A percentile compares a stretch with the other conserved stretches of the same genome.
Conservation (phyloP, 805 yeast genomes). For the Ogataea nonfermentans region DNA sequence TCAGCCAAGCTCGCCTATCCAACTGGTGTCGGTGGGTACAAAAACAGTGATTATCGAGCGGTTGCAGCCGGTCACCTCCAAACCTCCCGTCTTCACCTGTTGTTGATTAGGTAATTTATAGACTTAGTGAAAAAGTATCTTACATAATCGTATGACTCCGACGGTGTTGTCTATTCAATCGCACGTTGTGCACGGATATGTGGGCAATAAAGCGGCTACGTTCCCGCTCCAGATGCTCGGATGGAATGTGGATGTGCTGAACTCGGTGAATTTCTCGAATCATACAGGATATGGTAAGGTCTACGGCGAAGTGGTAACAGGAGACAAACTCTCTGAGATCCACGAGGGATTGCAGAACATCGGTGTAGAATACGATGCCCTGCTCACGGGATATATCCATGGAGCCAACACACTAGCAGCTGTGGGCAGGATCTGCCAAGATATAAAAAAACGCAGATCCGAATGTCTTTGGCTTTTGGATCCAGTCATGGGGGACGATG, state of each 20-base stretch:
- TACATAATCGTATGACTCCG: too few species aligned
- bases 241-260: slow-evolving; percentile 67
- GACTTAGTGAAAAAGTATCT: too few species aligned
- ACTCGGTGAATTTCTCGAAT: slow-evolving; percentile 65
- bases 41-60: slow-evolving; percentile 59
- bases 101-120: slow-evolving; percentile 36
- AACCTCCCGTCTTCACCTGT: slow-evolving; percentile 69
- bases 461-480: slow-evolving; percentile 57
- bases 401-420: slow-evolving; percentile 48
- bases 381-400: slow-evolving; percentile 69
- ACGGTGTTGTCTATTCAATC: slow-evolving; percentile 56
- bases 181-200: slow-evolving; percentile 73
- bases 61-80: slow-evolving; percentile 50
- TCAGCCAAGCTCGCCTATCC: slow-evolving; percentile 3
- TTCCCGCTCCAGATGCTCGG: slow-evolving; percentile 64
- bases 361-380: slow-evolving; percentile 46
- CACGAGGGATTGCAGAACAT: slow-evolving; percentile 39
- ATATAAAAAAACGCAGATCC: slow-evolving; percentile 36
- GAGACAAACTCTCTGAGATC: slow-evolving; percentile 38
- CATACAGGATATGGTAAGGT: slow-evolving; percentile 69
- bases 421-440: slow-evolving; percentile 38
- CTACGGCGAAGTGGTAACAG: slow-evolving; percentile 44
- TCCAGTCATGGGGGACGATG: slow-evolving; percentile 83
- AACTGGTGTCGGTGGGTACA: slow-evolving; percentile 27
- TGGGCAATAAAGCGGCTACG: slow-evolving; percentile 65